A percentile compares a stretch with the other conserved stretches of the same genome.
phyloP scores from a whole-genome alignment of 1,284 basidiomycete species.

The Pascua sp. region DNA sequence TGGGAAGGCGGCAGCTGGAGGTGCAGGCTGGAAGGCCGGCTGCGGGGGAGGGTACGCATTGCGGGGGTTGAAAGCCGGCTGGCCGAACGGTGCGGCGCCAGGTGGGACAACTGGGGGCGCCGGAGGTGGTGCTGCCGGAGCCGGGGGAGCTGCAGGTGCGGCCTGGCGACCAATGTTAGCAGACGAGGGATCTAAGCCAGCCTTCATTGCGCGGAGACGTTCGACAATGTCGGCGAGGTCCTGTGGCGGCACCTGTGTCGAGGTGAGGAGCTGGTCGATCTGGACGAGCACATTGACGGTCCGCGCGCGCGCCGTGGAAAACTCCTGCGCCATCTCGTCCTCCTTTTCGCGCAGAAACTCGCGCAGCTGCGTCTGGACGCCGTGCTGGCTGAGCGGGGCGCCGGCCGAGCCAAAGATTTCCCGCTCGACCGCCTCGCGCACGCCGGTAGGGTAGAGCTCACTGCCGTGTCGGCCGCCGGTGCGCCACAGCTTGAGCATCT shows the following conservation, averaged over 20 bases:
- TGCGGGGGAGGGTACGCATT: slow-evolving; percentile 17
- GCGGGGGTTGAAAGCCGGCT: slow-evolving; percentile 7
- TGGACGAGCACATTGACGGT: slow-evolving; percentile 40
- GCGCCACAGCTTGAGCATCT: slow-evolving; percentile 90
- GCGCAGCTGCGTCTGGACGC: slow-evolving; percentile 28
- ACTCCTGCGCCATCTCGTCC: slow-evolving; percentile 32
- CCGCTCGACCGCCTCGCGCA: slow-evolving; percentile 39
- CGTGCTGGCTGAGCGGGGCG: slow-evolving; percentile 12
- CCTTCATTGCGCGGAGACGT: slow-evolving; percentile 34
- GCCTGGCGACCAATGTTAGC: slow-evolving; percentile 14
- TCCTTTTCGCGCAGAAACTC: slow-evolving; percentile 32
- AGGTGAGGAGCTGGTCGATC: slow-evolving; percentile 37
- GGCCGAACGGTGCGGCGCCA: background rate
- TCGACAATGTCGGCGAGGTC: slow-evolving; percentile 43
- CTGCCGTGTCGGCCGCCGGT: slow-evolving; percentile 72
- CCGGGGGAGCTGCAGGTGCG: slow-evolving; percentile 20
- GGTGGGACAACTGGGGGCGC: slow-evolving; percentile 26
- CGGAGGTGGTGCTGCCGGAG: slow-evolving; percentile 35
- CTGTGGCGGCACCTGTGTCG: slow-evolving; percentile 28
- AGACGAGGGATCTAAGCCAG: slow-evolving; percentile 43
- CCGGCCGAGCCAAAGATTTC: slow-evolving; percentile 36
- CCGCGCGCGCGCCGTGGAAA: slow-evolving; percentile 13
- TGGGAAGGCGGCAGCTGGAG: slow-evolving; percentile 5
- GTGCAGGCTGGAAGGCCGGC: background rate
- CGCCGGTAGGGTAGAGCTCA: slow-evolving; percentile 59